Percentiles rank a stretch among this genome's conserved stretches.
Conservation (phyloP, 768 basidiomycete genomes). For the Suillus plorans region DNA sequence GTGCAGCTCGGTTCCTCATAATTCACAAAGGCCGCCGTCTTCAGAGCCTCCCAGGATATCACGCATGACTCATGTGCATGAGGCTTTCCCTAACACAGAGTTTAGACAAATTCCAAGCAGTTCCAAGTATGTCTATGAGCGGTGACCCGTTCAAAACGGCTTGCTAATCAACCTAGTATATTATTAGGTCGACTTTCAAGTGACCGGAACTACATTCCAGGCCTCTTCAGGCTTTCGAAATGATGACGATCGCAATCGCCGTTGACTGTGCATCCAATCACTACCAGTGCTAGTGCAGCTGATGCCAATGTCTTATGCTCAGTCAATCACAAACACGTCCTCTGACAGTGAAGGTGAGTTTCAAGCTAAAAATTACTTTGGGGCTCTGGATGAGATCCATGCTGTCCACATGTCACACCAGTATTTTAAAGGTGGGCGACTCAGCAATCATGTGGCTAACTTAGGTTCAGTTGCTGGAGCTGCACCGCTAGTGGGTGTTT, state of each 20-base stretch:
- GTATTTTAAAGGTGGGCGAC: background rate
- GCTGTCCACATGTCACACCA: background rate
- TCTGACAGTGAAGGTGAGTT: background rate
- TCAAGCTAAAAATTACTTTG: background rate
- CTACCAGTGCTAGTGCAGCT: background rate
- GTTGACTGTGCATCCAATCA: background rate
- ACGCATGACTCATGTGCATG: background rate
- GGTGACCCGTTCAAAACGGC: background rate
- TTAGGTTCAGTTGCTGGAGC: background rate
- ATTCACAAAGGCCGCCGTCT: background rate
- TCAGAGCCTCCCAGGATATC: background rate
- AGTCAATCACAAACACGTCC: background rate
- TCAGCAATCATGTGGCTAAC: background rate
- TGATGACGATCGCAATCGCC: background rate
- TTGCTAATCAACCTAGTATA: background rate
- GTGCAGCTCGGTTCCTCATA: background rate
- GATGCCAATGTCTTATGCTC: background rate
- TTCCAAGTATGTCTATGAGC: too few relatives aligned
- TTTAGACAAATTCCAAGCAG: background rate
- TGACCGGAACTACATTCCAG: background rate
- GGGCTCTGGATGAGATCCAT: background rate
- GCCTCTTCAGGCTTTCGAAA: background rate
- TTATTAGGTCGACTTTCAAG: background rate
- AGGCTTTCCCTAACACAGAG: background rate
- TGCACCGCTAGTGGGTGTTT: background rate